Conservation (phyloP, 2,329 filamentous ascomycete species). For the Colletotrichum paranaense region DNA sequence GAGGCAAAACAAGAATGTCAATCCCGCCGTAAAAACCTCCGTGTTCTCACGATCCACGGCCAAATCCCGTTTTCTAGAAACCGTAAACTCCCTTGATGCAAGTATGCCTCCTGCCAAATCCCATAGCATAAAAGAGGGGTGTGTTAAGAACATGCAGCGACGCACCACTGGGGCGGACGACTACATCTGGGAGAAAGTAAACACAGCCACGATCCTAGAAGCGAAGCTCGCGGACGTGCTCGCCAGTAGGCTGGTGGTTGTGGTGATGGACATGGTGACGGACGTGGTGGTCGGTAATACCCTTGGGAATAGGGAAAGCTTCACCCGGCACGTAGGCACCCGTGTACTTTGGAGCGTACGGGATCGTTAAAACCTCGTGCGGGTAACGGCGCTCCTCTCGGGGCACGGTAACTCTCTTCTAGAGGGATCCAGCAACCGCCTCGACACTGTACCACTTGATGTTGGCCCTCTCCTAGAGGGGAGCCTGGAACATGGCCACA, state of each 20-base stretch:
- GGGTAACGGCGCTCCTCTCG: too few relatives aligned
- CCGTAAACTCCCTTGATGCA: conserved; percentile 14
- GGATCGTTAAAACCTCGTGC: neutral
- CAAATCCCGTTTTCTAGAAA: neutral
- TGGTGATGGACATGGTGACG: neutral
- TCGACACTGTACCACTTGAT: neutral
- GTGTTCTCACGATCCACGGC: neutral
- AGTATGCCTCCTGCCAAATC: neutral
- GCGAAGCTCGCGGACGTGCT: neutral
- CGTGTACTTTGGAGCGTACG: neutral
- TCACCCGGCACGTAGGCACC: neutral
- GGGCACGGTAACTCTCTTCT: neutral
- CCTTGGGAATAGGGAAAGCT: neutral
- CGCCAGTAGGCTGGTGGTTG: neutral
- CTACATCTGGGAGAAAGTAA: neutral
- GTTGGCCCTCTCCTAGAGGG: conserved; percentile 18
- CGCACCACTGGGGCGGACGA: neutral
- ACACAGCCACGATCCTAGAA: neutral
- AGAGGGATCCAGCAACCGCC: neutral
- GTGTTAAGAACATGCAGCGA: neutral
- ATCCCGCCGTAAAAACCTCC: neutral
- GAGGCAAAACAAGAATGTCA: conserved; percentile 4
- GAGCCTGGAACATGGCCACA: conserved; percentile 60
- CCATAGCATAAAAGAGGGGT: neutral
- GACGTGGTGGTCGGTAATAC: neutral